Conservation (phyloP, 371 early-diverging fungal genomes). For the Lichtheimia ornata region DNA sequence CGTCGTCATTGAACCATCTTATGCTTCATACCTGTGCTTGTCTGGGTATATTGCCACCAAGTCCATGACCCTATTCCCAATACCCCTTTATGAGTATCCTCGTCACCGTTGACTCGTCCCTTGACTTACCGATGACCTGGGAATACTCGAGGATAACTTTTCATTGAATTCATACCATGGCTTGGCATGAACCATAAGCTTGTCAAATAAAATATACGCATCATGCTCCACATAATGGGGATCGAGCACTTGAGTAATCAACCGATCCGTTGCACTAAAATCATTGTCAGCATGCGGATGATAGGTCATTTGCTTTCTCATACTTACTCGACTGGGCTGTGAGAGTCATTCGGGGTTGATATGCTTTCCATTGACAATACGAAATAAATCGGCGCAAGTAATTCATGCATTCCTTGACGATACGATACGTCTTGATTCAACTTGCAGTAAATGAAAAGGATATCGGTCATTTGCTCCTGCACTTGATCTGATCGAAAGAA, state of each 20-base stretch:
- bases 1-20: too few relatives aligned
- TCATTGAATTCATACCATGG: constrained; percentile 86
- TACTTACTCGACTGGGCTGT: constrained; percentile 26
- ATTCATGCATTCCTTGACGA: constrained; percentile 98
- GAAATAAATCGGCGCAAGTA: constrained; percentile 83
- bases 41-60: constrained; percentile 1
- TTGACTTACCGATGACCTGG: constrained; percentile 9
- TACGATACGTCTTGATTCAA: constrained; percentile 85
- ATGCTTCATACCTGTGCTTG: neutral
- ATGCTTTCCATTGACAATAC: constrained; percentile 68
- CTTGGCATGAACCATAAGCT: constrained; percentile 80
- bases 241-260: constrained; percentile 40
- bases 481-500: constrained; percentile 71
- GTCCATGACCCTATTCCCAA: neutral
- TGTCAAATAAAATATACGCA: constrained; percentile 77
- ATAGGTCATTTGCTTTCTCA: neutral
- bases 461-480: constrained; percentile 76
- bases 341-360: constrained; percentile 1
- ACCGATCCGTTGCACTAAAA: constrained; percentile 29
- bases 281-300: neutral
- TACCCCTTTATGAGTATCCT: neutral
- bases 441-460: constrained; percentile 91
- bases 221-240: constrained; percentile 81
- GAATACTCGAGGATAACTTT: constrained; percentile 18
- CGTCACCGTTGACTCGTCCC: neutral